These are phyloP conservation scores for Apiospora saccharicola DNA, from an alignment of 2,329 filamentous ascomycete species.

Conservation along the genomic window DNA sequence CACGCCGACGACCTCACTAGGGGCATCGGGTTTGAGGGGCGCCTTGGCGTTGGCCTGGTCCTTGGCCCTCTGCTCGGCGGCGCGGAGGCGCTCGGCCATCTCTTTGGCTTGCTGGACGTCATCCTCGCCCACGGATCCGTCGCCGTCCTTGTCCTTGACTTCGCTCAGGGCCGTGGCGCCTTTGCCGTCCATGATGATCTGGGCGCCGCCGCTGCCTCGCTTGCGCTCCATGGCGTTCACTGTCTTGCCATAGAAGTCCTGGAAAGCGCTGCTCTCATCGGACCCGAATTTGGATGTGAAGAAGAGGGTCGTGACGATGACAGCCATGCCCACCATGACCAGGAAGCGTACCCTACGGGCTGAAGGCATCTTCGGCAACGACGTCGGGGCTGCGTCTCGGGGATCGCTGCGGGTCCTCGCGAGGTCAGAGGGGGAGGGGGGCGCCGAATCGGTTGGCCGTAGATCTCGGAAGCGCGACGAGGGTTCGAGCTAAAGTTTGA, in stretches of 20 bases:
- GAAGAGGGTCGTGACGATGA: conserved; percentile 75
- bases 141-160: conserved; percentile 59
- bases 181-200: conserved; percentile 51
- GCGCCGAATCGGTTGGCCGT: neutral
- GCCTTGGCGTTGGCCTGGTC: conserved; percentile 73
- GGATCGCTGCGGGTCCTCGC: neutral
- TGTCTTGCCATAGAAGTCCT: conserved; percentile 69
- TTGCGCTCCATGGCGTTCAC: conserved; percentile 58
- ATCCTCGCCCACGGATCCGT: conserved; percentile 64
- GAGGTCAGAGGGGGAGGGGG: neutral
- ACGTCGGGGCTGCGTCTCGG: neutral
- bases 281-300: conserved; percentile 69
- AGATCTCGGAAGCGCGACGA: neutral
- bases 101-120: conserved; percentile 60
- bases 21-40: conserved; percentile 65
- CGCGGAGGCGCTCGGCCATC: conserved; percentile 69
- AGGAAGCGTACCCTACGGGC: conserved; percentile 74
- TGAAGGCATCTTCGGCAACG: conserved; percentile 64
- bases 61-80: conserved; percentile 74
- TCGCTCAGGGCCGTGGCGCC: conserved; percentile 45
- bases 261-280: conserved; percentile 48
- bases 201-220: conserved; percentile 38
- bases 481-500: neutral
- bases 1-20: conserved; percentile 64
- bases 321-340: conserved; percentile 68